phyloP scores from a whole-genome alignment of 179 eudicot genomes.

The Monotropa hypopitys region DNA sequence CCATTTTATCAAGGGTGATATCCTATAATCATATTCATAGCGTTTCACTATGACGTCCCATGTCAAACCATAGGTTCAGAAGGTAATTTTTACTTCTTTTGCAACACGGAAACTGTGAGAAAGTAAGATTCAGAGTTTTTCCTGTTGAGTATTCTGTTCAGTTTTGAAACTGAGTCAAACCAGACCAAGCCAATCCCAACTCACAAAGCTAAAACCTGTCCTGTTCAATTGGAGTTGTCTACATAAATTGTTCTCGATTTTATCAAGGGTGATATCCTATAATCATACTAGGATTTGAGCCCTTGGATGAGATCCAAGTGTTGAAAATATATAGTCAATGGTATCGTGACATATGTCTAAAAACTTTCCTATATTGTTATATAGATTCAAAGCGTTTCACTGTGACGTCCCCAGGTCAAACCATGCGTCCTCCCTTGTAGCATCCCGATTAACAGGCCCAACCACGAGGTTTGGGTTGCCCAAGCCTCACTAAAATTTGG shows the following conservation, averaged over 20 bases:
- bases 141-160: background rate
- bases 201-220: too few relatives aligned
- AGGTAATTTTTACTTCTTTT: conserved; percentile 22
- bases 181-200: background rate
- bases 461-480: too few relatives aligned
- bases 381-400: background rate
- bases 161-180: background rate
- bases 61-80: conserved; percentile 14
- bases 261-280: background rate
- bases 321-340: too few relatives aligned
- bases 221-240: background rate
- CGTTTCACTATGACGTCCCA: background rate
- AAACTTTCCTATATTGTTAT: too few relatives aligned
- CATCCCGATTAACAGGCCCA: background rate
- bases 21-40: background rate
- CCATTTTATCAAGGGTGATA: background rate
- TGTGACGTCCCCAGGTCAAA: background rate
- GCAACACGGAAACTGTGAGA: background rate
- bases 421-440: background rate
- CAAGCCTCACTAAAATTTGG: too few relatives aligned
- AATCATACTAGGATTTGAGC: too few relatives aligned
- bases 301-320: too few relatives aligned
- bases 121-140: background rate
- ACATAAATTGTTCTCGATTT: background rate
- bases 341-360: too few relatives aligned